Conservation (phyloP, 108 stramenopile genomes). For the Parmales sp. region DNA sequence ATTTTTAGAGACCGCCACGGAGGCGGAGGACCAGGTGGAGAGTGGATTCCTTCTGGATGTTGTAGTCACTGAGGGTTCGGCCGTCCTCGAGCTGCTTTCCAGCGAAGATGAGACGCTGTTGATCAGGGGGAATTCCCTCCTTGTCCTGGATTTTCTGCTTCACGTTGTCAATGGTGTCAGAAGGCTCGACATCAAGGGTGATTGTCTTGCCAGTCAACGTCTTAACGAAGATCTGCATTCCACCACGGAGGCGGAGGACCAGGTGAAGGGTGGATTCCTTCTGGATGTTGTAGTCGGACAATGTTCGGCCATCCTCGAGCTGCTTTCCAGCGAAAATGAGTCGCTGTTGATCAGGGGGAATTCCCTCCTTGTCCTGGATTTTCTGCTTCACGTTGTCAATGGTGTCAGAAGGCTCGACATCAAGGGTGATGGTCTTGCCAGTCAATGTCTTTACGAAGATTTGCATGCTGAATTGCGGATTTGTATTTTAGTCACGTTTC, state of each 20-base stretch:
- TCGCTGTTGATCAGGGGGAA: constrained; percentile 92
- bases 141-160: constrained; percentile 98
- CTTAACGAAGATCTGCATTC: constrained; percentile 96
- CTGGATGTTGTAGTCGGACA: constrained; percentile 90
- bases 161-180: constrained; percentile 96
- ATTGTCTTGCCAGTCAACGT: constrained; percentile 98
- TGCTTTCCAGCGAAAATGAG: constrained; percentile 92
- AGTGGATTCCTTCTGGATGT: constrained; percentile 95
- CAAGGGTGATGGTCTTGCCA: constrained; percentile 85
- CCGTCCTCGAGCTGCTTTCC: constrained; percentile 99
- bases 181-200: constrained; percentile 95
- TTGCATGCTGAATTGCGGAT: too few relatives aligned
- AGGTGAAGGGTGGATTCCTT: constrained; percentile 92
- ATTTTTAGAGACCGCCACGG: constrained; percentile 89
- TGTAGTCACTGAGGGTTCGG: constrained; percentile 96
- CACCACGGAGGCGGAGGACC: constrained; percentile 84
- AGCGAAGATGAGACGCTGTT: constrained; percentile 94
- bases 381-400: constrained; percentile 98
- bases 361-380: constrained; percentile 99
- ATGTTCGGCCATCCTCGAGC: constrained; percentile 81
- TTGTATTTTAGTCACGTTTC: too few relatives aligned
- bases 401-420: constrained; percentile 96
- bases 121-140: constrained; percentile 97
- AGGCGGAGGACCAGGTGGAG: constrained; percentile 88
- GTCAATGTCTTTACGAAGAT: constrained; percentile 93